Evolutionary conservation across 257 asterid genomes (phyloP).

Genomic region (Solanum bukasovii): DNA sequence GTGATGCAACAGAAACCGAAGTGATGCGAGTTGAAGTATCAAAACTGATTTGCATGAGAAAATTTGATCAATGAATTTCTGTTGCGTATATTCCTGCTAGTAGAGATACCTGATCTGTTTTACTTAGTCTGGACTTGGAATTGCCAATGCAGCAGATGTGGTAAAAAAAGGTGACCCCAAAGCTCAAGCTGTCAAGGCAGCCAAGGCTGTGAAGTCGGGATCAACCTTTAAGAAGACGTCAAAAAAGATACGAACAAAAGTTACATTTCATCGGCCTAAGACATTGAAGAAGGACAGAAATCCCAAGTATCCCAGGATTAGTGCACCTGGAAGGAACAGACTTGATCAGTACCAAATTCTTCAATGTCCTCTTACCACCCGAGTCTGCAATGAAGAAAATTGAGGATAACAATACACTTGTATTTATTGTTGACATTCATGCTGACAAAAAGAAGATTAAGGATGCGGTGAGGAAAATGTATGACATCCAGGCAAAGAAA

Average conservation of each 20-base stretch:
- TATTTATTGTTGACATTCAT: conserved; percentile 38
- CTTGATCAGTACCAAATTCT: conserved; percentile 38
- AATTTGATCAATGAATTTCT: neutral
- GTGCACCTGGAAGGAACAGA: conserved; percentile 42
- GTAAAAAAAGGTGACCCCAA: conserved; percentile 33
- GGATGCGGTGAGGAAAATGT: conserved; percentile 46
- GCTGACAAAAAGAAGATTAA: conserved; percentile 47
- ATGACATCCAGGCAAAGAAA: conserved; percentile 38
- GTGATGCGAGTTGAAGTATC: neutral
- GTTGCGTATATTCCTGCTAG: neutral
- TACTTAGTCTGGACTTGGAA: neutral
- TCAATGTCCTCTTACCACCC: conserved; percentile 38
- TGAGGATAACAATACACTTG: conserved; percentile 45
- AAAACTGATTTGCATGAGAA: neutral
- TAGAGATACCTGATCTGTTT: neutral
- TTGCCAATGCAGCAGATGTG: conserved; percentile 12
- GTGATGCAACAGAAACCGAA: neutral
- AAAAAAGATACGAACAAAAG: conserved; percentile 36
- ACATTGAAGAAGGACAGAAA: conserved; percentile 40
- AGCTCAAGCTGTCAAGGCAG: conserved; percentile 43
- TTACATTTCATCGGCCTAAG: conserved; percentile 38
- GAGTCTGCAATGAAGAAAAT: conserved; percentile 52
- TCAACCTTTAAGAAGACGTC: conserved; percentile 32
- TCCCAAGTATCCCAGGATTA: conserved; percentile 42
- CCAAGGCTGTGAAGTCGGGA: conserved; percentile 37